Evolutionary conservation across 257 asterid species (phyloP), one percentile per base, ranked within the genome.

Genomic region (Handroanthus guayacan): DNA sequence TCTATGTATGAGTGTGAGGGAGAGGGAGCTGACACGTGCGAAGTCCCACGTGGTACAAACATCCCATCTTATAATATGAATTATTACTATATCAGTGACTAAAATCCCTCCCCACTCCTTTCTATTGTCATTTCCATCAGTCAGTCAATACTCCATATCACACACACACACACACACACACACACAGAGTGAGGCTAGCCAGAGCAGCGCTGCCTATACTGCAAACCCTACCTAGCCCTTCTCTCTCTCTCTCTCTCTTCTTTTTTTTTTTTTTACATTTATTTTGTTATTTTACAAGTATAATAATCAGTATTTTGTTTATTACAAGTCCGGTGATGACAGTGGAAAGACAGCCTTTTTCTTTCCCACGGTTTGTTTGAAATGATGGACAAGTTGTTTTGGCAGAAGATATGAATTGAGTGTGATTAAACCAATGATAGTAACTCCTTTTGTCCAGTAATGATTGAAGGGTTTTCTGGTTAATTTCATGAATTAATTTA

Each of bases 51-150:
- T 79, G 91, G 69, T 86, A 84, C 88, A 83, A 82, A 86, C 87
- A 88, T 84, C 94, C 91, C 81, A 83, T 88, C 90, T 63, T 41
- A 54, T 62, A 17, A 58, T 52, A 14, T 11, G 11, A 7, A 9
- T 8, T 48, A 14, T 48, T 11, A 7, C 14, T 5, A 9, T 47
- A 14, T 48, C 34, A 5, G 18, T 81, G 77, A 52, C 57, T 50
- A 44, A 66, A 71, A 60, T 25, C 31, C 1, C 31, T 25, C 31
- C 31, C 57, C 63, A 48, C 67, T 71, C 68, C 31, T 75, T 76
- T 85, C 87, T 71, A n/a, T 79, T 62, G 92, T 86, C 92, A 77
- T 81, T 80, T 91, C 97, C 74, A 86, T 90, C 92, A 71, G 36
- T 70, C 83, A 58, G 43, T 69, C 70, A 62, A 25, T 25, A 25